phyloP scores from a whole-genome alignment of 2,329 filamentous ascomycete species.

The Fusarium sp. region DNA sequence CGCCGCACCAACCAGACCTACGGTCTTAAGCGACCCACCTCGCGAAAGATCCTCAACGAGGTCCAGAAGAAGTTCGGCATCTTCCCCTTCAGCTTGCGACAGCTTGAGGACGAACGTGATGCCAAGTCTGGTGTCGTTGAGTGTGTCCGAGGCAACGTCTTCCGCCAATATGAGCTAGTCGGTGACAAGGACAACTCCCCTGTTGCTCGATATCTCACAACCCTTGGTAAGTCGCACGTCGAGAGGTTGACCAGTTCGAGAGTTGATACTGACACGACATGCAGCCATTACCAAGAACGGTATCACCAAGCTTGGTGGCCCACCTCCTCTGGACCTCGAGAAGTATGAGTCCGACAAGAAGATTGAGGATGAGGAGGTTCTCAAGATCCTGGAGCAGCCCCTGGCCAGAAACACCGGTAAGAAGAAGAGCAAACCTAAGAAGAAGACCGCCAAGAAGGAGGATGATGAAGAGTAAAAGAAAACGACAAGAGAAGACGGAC shows the following conservation, averaged over 20 bases:
- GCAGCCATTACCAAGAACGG: slow-evolving; percentile 98
- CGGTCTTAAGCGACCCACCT: slow-evolving; percentile 91
- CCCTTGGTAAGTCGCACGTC: slow-evolving; percentile 77
- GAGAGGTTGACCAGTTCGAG: neutral
- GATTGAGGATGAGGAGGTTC: slow-evolving; percentile 93
- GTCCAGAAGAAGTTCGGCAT: slow-evolving; percentile 96
- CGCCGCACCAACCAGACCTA: slow-evolving; percentile 93
- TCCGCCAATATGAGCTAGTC: slow-evolving; percentile 95
- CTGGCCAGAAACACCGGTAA: slow-evolving; percentile 87
- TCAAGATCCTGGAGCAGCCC: slow-evolving; percentile 93
- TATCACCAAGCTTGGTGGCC: slow-evolving; percentile 83
- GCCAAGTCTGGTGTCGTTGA: slow-evolving; percentile 97
- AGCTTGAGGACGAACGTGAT: slow-evolving; percentile 95
- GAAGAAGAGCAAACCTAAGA: slow-evolving; percentile 90
- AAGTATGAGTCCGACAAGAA: slow-evolving; percentile 97
- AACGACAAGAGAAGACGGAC: slow-evolving; percentile 17
- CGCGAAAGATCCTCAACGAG: slow-evolving; percentile 91
- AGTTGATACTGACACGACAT: slow-evolving; percentile 17
- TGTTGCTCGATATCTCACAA: slow-evolving; percentile 89
- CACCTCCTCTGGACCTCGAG: slow-evolving; percentile 78
- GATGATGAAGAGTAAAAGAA: slow-evolving; percentile 47
- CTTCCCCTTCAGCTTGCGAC: slow-evolving; percentile 97
- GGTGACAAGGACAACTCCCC: slow-evolving; percentile 90
- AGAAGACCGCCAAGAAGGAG: slow-evolving; percentile 68
- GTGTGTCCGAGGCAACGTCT: slow-evolving; percentile 90